Evolutionary conservation across 306 rosid genomes (phyloP), one percentile per base, ranked within the genome.

Genomic region (Leucaena leucocephala): DNA sequence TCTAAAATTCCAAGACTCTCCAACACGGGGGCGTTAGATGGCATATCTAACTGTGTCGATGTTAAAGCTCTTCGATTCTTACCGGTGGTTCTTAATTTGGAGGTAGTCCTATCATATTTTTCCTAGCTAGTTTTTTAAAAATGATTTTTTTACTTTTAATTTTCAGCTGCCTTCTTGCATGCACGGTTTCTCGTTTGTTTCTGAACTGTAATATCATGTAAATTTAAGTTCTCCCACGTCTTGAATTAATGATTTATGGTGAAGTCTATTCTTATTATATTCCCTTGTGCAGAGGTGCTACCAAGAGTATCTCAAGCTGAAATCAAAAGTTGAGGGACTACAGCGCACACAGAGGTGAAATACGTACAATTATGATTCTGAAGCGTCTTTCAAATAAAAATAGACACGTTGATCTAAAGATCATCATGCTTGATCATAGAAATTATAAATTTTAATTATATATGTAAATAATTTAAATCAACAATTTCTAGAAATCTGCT

Each of bases 251-350:
- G 27, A 58, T 72, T 75, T 55, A 17, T 13, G 57, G 3, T 35
- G 68, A 75, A 39, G 64, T 68, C 76, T 83, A 65, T 75, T 76
- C 49, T 40, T 13, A 16, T 13, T 22, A 16, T 50, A 2, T 82
- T 46, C 68, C 46, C 11, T 54, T 74, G 44, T 75, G 80, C 78
- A 93, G 97, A 88, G 80, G 76, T 76, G 83, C 80, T 85, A 88
- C 71, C 86, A 93, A 70, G 98, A 93, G n/a, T 93, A 89, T 78
- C 80, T 89, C 80, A 88, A 83, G 82, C 89, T 89, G 45, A 91
- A 89, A 85, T 79, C 87, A 19, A 87, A 89, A 78, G 94, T 85
- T 9, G 94, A 89, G 75, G 71, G 22, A 77, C 85, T 93, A n/a
- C 91, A 90, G 46, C 82, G 79, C 43, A 80, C 83, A 4, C 98